These are phyloP conservation scores for Mortierella hygrophila DNA, from an alignment of 192 early-diverging fungal genomes.

Conservation along the genomic window DNA sequence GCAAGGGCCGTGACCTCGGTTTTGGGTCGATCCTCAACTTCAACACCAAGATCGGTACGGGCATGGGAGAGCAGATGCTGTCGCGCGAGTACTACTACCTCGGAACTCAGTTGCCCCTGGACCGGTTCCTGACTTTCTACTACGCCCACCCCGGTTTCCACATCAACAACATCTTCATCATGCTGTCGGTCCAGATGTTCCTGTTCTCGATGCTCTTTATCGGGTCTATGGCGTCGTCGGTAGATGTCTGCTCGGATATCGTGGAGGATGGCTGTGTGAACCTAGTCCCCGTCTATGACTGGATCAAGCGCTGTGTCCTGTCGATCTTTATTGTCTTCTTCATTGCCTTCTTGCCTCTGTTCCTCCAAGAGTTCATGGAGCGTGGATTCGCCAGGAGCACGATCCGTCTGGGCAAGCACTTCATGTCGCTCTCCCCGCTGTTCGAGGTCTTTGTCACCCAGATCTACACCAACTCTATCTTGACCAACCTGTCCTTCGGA, in stretches of 20 bases:
- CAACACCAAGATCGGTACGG: constrained; percentile 91
- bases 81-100: constrained; percentile 95
- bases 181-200: constrained; percentile 85
- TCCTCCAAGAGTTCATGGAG: constrained; percentile 87
- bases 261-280: constrained; percentile 79
- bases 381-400: constrained; percentile 81
- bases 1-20: constrained; percentile 91
- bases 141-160: constrained; percentile 93
- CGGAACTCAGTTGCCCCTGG: constrained; percentile 85
- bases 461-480: constrained; percentile 84
- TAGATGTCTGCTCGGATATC: constrained; percentile 68
- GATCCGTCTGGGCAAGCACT: constrained; percentile 81
- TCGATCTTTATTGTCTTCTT: constrained; percentile 87
- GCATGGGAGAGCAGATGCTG: constrained; percentile 94
- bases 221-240: constrained; percentile 74
- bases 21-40: constrained; percentile 92
- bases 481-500: constrained; percentile 84
- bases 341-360: constrained; percentile 85
- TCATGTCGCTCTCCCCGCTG: constrained; percentile 84
- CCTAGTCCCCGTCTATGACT: constrained; percentile 79
- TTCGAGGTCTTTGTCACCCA: constrained; percentile 92
- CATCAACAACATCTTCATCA: constrained; percentile 90
- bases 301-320: constrained; percentile 86
- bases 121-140: constrained; percentile 90
- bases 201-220: constrained; percentile 84